These are phyloP conservation scores for Aspergillus incahuasiensis DNA, from an alignment of 495 filamentous ascomycete genomes.

Conservation along the genomic window DNA sequence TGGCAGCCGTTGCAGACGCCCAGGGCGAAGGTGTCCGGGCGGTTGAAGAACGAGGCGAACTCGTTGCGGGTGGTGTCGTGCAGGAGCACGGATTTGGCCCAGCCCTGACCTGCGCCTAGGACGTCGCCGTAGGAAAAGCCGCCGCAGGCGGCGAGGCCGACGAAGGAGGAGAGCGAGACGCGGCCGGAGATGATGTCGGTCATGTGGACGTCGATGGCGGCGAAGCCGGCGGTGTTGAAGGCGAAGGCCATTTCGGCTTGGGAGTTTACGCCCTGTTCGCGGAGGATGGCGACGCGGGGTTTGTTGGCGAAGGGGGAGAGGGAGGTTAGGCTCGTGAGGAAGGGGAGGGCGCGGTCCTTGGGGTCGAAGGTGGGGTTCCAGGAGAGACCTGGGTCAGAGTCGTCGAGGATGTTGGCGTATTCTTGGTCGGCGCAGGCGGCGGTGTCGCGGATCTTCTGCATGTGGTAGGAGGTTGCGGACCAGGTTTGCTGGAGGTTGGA, in stretches of 20 bases:
- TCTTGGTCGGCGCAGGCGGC: slow-evolving; percentile 83
- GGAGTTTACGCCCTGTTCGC: slow-evolving; percentile 94
- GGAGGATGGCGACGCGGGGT: slow-evolving; percentile 87
- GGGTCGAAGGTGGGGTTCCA: slow-evolving; percentile 84
- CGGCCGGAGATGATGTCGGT: slow-evolving; percentile 79
- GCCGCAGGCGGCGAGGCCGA: slow-evolving; percentile 87
- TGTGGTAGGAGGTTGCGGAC: slow-evolving; percentile 80
- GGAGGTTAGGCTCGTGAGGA: slow-evolving; percentile 59
- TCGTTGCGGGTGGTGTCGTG: slow-evolving; percentile 70
- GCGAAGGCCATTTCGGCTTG: slow-evolving; percentile 97
- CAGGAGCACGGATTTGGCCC: slow-evolving; percentile 91
- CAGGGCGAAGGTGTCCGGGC: slow-evolving; percentile 84
- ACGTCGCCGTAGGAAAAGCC: slow-evolving; percentile 98
- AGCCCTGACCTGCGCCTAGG: slow-evolving; percentile 88
- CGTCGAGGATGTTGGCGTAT: slow-evolving; percentile 70
- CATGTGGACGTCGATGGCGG: slow-evolving; percentile 94
- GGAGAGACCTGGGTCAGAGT: slow-evolving; percentile 73
- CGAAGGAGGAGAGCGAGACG: slow-evolving; percentile 71
- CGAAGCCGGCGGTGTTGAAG: slow-evolving; percentile 87
- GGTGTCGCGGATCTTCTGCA: slow-evolving; percentile 90
- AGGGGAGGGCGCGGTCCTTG: slow-evolving; percentile 65
- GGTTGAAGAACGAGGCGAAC: slow-evolving; percentile 81
- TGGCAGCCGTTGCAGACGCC: slow-evolving; percentile 98
- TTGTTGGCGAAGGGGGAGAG: slow-evolving; percentile 61
- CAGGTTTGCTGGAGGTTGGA: slow-evolving; percentile 80